Evolutionary conservation across 352 stramenopile genomes (phyloP).

Genomic region (Elongisporangium undulatum): DNA sequence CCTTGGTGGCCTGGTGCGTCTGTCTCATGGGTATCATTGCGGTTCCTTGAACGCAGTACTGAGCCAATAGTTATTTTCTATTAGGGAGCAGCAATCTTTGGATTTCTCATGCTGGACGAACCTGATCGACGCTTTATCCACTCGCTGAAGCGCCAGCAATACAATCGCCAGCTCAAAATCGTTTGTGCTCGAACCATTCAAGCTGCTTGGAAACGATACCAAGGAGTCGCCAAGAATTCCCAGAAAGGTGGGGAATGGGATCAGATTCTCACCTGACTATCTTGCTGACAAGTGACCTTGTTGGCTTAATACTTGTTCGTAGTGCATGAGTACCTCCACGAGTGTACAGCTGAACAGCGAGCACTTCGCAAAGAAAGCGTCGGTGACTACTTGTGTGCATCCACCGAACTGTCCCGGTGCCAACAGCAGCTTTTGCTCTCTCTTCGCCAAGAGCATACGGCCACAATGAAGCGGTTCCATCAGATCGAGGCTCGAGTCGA

Average conservation of each 20-base stretch:
- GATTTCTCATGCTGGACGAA: conserved; percentile 47
- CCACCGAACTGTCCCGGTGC: conserved; percentile 35
- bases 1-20: conserved; percentile 55
- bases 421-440: conserved; percentile 40
- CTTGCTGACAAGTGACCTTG: background rate
- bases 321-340: conserved; percentile 27
- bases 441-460: conserved; percentile 35
- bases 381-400: conserved; percentile 34
- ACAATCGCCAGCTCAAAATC: conserved; percentile 32
- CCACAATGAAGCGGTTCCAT: conserved; percentile 33
- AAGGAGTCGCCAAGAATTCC: background rate
- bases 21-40: background rate
- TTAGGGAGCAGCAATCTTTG: conserved; percentile 68
- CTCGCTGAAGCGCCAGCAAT: conserved; percentile 36
- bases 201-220: conserved; percentile 35
- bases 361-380: conserved; percentile 38
- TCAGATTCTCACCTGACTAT: too few species aligned
- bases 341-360: conserved; percentile 33
- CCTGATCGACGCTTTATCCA: conserved; percentile 58
- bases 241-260: background rate
- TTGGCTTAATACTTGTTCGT: background rate
- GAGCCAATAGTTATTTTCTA: background rate
- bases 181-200: conserved; percentile 64
- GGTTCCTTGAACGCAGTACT: background rate
- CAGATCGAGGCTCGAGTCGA: conserved; percentile 42